These are phyloP conservation scores for Penicillium psychrosexuale DNA, from an alignment of 2,329 filamentous ascomycete species.

Conservation along the genomic window DNA sequence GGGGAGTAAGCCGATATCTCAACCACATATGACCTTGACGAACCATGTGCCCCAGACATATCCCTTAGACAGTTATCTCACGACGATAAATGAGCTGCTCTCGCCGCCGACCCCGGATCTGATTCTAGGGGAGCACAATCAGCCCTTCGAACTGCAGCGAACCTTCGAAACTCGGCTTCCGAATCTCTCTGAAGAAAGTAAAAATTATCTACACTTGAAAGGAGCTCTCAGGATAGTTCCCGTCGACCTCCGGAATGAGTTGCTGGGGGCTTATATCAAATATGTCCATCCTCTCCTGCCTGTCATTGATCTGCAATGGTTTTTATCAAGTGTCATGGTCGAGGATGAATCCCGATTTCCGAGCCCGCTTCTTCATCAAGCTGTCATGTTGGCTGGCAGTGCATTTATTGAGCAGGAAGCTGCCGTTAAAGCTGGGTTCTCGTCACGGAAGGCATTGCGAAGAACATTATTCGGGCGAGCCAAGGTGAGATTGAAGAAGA, in stretches of 20 bases:
- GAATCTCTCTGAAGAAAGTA: constrained; percentile 1
- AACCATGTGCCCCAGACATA: constrained; percentile 7
- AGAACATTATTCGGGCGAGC: constrained; percentile 6
- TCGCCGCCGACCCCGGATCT: neutral
- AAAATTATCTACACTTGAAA: constrained; percentile 2
- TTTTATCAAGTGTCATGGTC: constrained; percentile 6
- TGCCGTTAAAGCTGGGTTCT: constrained; percentile 4
- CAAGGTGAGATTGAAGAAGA: constrained; percentile 3
- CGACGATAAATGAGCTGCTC: constrained; percentile 2
- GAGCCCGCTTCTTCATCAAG: constrained; percentile 12
- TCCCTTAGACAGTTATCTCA: constrained; percentile 5
- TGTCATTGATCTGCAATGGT: constrained; percentile 7
- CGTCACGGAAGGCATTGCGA: constrained; percentile 6
- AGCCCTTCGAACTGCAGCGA: neutral
- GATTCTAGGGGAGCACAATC: neutral
- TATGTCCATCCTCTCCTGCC: constrained; percentile 14
- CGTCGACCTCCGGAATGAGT: constrained; percentile 1
- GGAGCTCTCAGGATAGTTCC: constrained; percentile 6
- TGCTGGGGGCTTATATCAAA: constrained; percentile 10
- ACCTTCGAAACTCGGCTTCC: neutral
- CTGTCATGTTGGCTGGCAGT: constrained; percentile 15
- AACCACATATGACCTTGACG: constrained; percentile 4
- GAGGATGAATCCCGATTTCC: constrained; percentile 6
- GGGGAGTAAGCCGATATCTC: constrained; percentile 1
- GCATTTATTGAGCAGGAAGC: constrained; percentile 9